Percentiles rank a stretch among this genome's conserved stretches.
Conservation (phyloP, 306 rosid genomes). For the Carpinus viminea region DNA sequence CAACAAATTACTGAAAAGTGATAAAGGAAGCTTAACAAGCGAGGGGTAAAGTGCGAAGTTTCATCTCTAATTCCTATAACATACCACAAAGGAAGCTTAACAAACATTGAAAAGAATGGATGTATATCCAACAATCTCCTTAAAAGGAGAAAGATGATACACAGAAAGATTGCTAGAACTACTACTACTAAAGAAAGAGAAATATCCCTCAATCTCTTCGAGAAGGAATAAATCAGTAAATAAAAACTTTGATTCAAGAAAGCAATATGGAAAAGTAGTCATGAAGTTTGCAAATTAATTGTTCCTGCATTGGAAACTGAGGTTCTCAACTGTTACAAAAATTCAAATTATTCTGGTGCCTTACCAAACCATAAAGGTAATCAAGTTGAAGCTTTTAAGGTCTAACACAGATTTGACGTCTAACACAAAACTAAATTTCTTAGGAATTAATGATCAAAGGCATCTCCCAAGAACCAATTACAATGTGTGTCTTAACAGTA, state of each 20-base stretch:
- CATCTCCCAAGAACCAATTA: background rate
- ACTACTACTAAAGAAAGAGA: background rate
- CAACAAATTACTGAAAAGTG: conserved; percentile 14
- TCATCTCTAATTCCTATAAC: background rate
- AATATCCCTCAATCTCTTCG: background rate
- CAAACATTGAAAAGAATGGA: too few species aligned
- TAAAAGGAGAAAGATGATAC: background rate
- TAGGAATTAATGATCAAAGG: background rate
- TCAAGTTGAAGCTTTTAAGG: background rate
- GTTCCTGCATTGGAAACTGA: background rate
- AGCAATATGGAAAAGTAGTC: conserved; percentile 11
- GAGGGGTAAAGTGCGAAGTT: too few species aligned
- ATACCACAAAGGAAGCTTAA: background rate
- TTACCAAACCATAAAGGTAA: background rate
- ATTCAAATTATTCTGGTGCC: background rate
- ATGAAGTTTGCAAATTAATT: background rate
- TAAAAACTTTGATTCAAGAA: conserved; percentile 8
- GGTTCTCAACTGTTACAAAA: background rate
- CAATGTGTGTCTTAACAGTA: too few species aligned
- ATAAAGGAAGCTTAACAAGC: too few species aligned
- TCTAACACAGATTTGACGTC: background rate
- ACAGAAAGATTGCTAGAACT: background rate
- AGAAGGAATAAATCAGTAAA: background rate
- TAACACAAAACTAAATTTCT: background rate
- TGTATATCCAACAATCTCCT: background rate